These are phyloP conservation scores for Nigrospora sphaerica DNA, from an alignment of 2,329 filamentous ascomycete genomes.

Conservation along the genomic window DNA sequence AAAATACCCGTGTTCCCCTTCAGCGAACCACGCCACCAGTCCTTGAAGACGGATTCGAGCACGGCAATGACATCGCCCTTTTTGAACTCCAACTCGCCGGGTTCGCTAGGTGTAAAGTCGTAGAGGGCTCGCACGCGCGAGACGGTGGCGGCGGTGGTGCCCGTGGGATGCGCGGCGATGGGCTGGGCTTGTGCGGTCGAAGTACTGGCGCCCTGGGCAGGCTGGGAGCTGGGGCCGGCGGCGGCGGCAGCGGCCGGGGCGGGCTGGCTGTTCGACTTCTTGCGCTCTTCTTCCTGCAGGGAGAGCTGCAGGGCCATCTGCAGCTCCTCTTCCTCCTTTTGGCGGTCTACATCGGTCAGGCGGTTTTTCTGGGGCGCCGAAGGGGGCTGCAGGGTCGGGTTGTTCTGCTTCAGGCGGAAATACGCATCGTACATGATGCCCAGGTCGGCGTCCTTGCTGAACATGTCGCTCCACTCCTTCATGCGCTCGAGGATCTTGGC, in stretches of 20 bases:
- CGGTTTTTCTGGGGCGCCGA: conserved; percentile 90
- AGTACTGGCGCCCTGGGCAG: conserved; percentile 18
- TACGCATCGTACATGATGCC: conserved; percentile 98
- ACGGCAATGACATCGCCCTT: conserved; percentile 97
- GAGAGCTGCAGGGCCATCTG: conserved; percentile 94
- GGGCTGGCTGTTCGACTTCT: conserved; percentile 29
- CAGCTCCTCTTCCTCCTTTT: conserved; percentile 94
- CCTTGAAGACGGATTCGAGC: conserved; percentile 95
- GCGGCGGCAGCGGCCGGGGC: conserved; percentile 15
- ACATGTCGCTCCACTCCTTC: conserved; percentile 95
- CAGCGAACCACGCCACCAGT: conserved; percentile 97
- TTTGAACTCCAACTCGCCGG: conserved; percentile 90
- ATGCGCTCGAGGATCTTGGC: conserved; percentile 95
- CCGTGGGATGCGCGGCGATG: conserved; percentile 58
- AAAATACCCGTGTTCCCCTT: conserved; percentile 96
- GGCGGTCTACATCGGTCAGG: conserved; percentile 81
- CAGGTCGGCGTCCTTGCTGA: conserved; percentile 78
- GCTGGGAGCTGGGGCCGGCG: conserved; percentile 21
- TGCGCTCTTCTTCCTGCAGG: conserved; percentile 74
- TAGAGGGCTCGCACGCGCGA: conserved; percentile 89
- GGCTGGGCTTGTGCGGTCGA: conserved; percentile 31
- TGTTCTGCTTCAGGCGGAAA: conserved; percentile 72
- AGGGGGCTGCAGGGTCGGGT: conserved; percentile 84
- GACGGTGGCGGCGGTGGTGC: conserved; percentile 92
- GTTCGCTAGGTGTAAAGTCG: conserved; percentile 90